Evolutionary conservation across 768 basidiomycete species (phyloP), one percentile per base, ranked within the genome.

Genomic region (Podaxis mareebaensis): DNA sequence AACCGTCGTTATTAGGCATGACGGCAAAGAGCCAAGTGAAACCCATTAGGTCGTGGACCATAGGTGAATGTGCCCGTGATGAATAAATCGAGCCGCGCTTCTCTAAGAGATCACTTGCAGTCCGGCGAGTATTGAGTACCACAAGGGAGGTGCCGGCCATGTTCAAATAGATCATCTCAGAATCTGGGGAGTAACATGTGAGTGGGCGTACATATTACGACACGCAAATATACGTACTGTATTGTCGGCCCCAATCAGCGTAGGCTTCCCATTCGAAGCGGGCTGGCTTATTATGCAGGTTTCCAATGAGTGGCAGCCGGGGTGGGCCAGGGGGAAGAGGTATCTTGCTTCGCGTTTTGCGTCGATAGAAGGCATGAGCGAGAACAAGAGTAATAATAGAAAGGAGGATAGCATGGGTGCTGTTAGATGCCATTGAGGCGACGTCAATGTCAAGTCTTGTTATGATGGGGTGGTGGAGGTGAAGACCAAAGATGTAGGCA

Each of bases 81-180:
- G 81, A 80, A 64, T 81, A 82, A 12, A 79, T 76, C n/a, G 68
- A 33, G 15, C 75, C 77, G 8, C 75, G 68, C 49, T 73, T 79
- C 58, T 80, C 78, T 15, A 82, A 70, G 3, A 82, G 72, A 10
- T 81, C 79, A 7, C 64, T 68, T 0, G 73, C 73, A 0, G 76
- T 72, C 24, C 77, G 64, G 4, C 68, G 53, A 4, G 77, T 72
- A 58, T 77, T 77, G 36, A 82, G 49, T 2, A 73, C 64, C 17
- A 73, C 63, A 15, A 72, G 38, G 4, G 65, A 56, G 1, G 63
- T 67, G 22, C 72, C 72, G 10, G 66, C 68, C 52, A 72, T 49
- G 57, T 70, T 63, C 20, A 72, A 36, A 56, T 70, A 66, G 17
- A 74, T 64, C 30, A 74, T 63, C 28, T 72, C 71, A 3, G 73